A percentile compares a stretch with the other conserved stretches of the same genome.
Evolutionary conservation across 2,329 filamentous ascomycete species (phyloP).

Genomic region (Pseudofabraea citricarpa): DNA sequence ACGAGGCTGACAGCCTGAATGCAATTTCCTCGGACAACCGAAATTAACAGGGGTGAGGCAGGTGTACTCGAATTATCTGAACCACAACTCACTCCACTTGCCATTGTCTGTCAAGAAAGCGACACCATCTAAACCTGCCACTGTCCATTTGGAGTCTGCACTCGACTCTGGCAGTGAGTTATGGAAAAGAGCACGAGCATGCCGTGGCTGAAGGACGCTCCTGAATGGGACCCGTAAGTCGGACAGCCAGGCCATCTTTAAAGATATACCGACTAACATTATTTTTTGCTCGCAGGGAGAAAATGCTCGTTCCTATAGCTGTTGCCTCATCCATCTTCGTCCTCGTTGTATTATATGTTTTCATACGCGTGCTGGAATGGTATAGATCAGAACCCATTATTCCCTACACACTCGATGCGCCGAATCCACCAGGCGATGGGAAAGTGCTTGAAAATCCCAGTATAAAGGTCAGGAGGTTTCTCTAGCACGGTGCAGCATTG

Average conservation of each 20-base stretch:
- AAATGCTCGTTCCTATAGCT: conserved; percentile 15
- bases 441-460: conserved; percentile 53
- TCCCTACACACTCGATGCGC: conserved; percentile 55
- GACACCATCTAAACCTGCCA: too few species aligned
- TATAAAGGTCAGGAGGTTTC: conserved; percentile 51
- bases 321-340: conserved; percentile 15
- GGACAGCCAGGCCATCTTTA: too few species aligned
- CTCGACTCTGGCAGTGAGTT: too few species aligned
- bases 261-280: too few species aligned
- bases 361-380: conserved; percentile 16
- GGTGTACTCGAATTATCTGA: too few species aligned
- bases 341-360: conserved; percentile 16
- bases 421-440: conserved; percentile 54
- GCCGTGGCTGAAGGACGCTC: not conserved
- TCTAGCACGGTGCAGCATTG: too few species aligned
- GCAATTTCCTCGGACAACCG: too few species aligned
- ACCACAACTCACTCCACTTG: too few species aligned
- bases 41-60: too few species aligned
- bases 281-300: conserved; percentile 10
- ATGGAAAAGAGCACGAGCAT: not conserved
- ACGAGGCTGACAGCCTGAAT: too few species aligned
- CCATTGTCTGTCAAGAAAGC: too few species aligned
- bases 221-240: not conserved
- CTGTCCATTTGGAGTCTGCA: too few species aligned
- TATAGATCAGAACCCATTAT: conserved; percentile 36